These are phyloP conservation scores for Achlya hypogyna DNA, from an alignment of 352 stramenopile genomes.

Conservation along the genomic window DNA sequence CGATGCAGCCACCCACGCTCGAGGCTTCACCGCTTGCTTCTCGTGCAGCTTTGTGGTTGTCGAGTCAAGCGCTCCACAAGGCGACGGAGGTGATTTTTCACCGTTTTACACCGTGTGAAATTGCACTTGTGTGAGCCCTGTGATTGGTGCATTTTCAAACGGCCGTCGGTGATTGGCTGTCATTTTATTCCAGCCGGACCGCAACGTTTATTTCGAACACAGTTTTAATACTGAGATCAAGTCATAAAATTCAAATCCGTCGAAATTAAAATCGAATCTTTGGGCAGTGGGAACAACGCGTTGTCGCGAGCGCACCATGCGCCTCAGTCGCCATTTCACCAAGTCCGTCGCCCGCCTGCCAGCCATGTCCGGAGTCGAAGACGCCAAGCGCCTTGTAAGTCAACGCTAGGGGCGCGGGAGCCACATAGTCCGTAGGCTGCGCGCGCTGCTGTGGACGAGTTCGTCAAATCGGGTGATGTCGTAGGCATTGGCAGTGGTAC, in stretches of 20 bases:
- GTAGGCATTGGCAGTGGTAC: conserved; percentile 93
- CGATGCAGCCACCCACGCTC: too few species aligned
- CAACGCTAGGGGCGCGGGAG: not conserved
- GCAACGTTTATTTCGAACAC: not conserved
- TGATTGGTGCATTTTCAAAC: not conserved
- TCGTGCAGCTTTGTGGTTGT: too few species aligned
- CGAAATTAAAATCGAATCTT: not conserved
- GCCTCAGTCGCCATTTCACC: not conserved
- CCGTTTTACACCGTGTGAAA: too few species aligned
- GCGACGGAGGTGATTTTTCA: too few species aligned
- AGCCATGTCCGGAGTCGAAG: conserved; percentile 20
- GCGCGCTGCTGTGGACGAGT: conserved; percentile 86
- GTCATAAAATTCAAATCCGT: not conserved
- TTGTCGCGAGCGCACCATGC: not conserved
- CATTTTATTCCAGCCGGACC: not conserved
- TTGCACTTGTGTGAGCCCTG: too few species aligned
- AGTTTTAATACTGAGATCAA: not conserved
- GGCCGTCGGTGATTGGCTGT: not conserved
- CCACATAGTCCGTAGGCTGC: conserved; percentile 39
- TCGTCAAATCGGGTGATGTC: conserved; percentile 90
- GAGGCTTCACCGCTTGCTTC: too few species aligned
- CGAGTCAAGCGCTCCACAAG: too few species aligned
- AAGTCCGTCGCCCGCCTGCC: not conserved
- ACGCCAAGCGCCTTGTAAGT: conserved; percentile 20
- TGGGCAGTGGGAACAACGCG: not conserved